A percentile compares a stretch with the other conserved stretches of the same genome.
Evolutionary conservation across 1,139 yeast genomes (phyloP).

Genomic region (Yamadazyma jaroonii): DNA sequence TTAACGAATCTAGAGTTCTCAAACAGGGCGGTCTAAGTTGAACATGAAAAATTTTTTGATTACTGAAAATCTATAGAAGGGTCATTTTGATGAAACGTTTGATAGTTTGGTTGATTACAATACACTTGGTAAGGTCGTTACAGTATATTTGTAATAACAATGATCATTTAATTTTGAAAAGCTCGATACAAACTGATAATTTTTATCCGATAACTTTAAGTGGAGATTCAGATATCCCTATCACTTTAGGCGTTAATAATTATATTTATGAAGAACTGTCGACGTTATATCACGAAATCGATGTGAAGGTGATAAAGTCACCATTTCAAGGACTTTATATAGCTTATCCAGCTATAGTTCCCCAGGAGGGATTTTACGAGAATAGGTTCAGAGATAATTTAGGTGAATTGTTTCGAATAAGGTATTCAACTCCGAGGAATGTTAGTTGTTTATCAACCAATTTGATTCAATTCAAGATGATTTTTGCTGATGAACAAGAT

Average conservation of each 20-base stretch:
- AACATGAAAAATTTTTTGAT: too few relatives aligned
- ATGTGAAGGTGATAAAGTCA: constrained; percentile 11
- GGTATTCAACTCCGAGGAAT: constrained; percentile 10
- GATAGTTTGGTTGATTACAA: neutral
- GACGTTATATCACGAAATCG: constrained; percentile 12
- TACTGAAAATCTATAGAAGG: too few relatives aligned
- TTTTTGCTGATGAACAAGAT: constrained; percentile 8
- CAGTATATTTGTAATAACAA: constrained; percentile 5
- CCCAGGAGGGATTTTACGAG: constrained; percentile 6
- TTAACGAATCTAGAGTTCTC: too few relatives aligned
- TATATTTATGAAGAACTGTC: constrained; percentile 8
- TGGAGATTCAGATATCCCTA: constrained; percentile 10
- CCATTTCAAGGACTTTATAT: constrained; percentile 11
- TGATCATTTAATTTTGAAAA: neutral
- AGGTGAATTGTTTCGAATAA: constrained; percentile 10
- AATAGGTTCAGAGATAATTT: constrained; percentile 11
- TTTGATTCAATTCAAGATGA: constrained; percentile 14
- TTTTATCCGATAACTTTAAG: constrained; percentile 13
- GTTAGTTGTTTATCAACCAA: constrained; percentile 12
- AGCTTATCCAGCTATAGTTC: constrained; percentile 11
- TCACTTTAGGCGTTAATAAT: constrained; percentile 13
- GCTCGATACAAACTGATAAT: constrained; percentile 8
- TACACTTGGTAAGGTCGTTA: neutral
- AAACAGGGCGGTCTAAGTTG: too few relatives aligned
- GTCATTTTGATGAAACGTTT: too few relatives aligned